These are phyloP conservation scores for Colletotrichum sp. DNA, from an alignment of 2,329 filamentous ascomycete species.

Conservation along the genomic window DNA sequence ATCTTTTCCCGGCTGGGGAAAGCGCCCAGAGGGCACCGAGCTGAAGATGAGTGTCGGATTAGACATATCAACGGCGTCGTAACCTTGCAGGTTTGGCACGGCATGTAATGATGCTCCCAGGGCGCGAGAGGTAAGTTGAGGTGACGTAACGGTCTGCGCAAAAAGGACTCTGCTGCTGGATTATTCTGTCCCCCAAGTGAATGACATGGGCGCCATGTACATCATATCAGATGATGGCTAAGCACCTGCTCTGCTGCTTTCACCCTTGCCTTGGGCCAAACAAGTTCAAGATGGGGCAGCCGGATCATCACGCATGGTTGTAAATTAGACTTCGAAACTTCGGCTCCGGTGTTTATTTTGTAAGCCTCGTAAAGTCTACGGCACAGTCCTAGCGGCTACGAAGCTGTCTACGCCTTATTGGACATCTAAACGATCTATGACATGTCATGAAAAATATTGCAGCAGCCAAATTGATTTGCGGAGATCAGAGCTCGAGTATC, in stretches of 20 bases:
- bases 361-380: background rate
- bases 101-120: background rate
- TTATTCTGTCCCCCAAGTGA: background rate
- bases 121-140: background rate
- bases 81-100: background rate
- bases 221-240: background rate
- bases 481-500: background rate
- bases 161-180: background rate
- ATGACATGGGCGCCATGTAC: background rate
- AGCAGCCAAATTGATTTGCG: accelerated
- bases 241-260: background rate
- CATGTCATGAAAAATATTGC: background rate
- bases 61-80: background rate
- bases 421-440: background rate
- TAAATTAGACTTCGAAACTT: background rate
- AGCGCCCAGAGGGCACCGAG: background rate
- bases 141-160: background rate
- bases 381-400: background rate
- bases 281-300: background rate
- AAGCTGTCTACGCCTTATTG: background rate
- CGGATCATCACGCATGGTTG: background rate
- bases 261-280: background rate
- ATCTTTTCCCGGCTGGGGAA: background rate
- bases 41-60: background rate
- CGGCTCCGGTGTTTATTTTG: background rate